Evolutionary conservation across 2,329 filamentous ascomycete genomes (phyloP).

Genomic region (Pseudogymnoascus sp.): DNA sequence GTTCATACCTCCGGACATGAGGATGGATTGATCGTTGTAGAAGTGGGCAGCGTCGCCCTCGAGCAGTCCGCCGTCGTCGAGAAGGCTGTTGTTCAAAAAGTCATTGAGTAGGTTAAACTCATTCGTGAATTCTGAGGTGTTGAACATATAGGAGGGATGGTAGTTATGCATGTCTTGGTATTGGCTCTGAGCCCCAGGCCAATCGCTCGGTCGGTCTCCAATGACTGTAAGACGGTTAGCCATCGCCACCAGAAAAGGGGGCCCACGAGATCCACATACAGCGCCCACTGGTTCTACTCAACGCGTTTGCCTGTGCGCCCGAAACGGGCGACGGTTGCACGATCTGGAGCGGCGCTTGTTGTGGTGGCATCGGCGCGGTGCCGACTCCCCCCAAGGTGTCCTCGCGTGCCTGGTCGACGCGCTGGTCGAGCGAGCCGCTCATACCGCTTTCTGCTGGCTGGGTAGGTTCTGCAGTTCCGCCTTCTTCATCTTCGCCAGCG

Average conservation of each 20-base stretch:
- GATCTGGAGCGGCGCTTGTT: slow-evolving; percentile 53
- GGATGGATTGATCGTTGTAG: slow-evolving; percentile 46
- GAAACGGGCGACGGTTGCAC: slow-evolving; percentile 64
- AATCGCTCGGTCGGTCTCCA: slow-evolving; percentile 68
- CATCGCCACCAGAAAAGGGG: slow-evolving; percentile 21
- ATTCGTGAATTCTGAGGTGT: slow-evolving; percentile 79
- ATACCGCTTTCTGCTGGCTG: slow-evolving; percentile 39
- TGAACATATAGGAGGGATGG: slow-evolving; percentile 92
- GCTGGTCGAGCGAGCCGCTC: slow-evolving; percentile 48
- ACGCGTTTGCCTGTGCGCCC: slow-evolving; percentile 54
- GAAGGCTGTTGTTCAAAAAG: slow-evolving; percentile 83
- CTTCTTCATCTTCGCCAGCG: slow-evolving; percentile 53
- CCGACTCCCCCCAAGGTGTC: slow-evolving; percentile 31
- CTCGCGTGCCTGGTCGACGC: slow-evolving; percentile 40
- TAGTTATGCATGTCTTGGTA: slow-evolving; percentile 93
- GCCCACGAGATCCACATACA: slow-evolving; percentile 48
- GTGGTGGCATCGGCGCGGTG: slow-evolving; percentile 26
- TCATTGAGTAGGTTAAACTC: slow-evolving; percentile 97
- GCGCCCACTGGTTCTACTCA: slow-evolving; percentile 60
- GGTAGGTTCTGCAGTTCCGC: slow-evolving; percentile 43
- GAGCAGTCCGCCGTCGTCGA: slow-evolving; percentile 72
- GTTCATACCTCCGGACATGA: slow-evolving; percentile 40
- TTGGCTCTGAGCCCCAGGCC: slow-evolving; percentile 65
- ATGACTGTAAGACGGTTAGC: slow-evolving; percentile 47
- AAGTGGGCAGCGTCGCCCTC: slow-evolving; percentile 58